Percentiles rank a stretch among this genome's conserved stretches.
Evolutionary conservation across 345 rosid species (phyloP).

Genomic region (Noccaea caerulescens): DNA sequence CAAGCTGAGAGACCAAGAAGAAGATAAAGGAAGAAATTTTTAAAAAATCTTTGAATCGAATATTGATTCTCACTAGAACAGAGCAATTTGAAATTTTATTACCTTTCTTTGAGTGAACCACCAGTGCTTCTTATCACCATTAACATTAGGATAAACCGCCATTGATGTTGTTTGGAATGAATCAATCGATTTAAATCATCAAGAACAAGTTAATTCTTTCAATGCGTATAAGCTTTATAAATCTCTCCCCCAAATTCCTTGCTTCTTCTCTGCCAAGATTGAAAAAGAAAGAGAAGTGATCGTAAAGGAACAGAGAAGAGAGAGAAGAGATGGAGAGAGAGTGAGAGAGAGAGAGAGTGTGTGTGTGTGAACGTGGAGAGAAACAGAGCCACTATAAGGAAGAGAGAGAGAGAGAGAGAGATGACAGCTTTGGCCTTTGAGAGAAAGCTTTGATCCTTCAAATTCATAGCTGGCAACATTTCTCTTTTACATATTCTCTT

Average conservation of each 20-base stretch:
- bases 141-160: constrained; percentile 46
- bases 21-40: not conserved
- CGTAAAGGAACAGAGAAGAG: constrained; percentile 21
- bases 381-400: constrained; percentile 40
- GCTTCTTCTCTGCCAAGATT: constrained; percentile 41
- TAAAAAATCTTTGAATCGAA: not conserved
- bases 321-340: constrained; percentile 15
- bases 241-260: constrained; percentile 11
- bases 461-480: constrained; percentile 84
- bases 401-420: constrained; percentile 41
- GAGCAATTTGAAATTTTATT: not conserved
- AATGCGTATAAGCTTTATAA: not conserved
- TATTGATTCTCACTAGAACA: not conserved
- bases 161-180: constrained; percentile 14
- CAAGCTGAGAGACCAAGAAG: constrained; percentile 52
- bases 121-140: constrained; percentile 78
- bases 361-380: constrained; percentile 29
- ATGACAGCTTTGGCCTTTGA: constrained; percentile 77
- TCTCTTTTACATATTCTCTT: constrained; percentile 50
- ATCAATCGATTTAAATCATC: not conserved
- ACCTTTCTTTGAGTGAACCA: constrained; percentile 95
- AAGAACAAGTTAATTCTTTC: not conserved
- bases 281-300: constrained; percentile 35
- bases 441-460: constrained; percentile 83
- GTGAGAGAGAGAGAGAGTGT: not conserved